A percentile compares a stretch with the other conserved stretches of the same genome.
Evolutionary conservation across 2,329 filamentous ascomycete genomes (phyloP).

Genomic region (Colletotrichum theobromicola): DNA sequence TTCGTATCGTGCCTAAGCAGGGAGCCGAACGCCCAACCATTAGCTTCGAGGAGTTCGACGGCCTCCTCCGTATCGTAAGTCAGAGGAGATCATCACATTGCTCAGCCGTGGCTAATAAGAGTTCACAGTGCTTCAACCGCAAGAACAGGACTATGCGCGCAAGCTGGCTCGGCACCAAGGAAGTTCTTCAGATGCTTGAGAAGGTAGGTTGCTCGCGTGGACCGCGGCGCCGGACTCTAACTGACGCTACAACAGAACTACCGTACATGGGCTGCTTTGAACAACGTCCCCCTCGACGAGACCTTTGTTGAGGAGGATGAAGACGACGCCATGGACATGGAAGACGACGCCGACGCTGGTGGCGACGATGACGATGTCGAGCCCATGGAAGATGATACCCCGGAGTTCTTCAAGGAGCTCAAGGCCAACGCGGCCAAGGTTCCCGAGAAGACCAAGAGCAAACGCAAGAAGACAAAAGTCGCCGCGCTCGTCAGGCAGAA

Average conservation of each 20-base stretch:
- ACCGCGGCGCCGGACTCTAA: background rate
- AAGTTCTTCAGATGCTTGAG: slow-evolving; percentile 83
- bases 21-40: slow-evolving; percentile 81
- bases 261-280: slow-evolving; percentile 86
- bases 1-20: slow-evolving; percentile 86
- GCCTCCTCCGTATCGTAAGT: slow-evolving; percentile 76
- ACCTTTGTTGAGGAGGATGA: slow-evolving; percentile 48
- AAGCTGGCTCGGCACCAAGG: slow-evolving; percentile 77
- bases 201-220: slow-evolving; percentile 25
- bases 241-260: slow-evolving; percentile 66
- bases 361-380: slow-evolving; percentile 58
- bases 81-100: background rate
- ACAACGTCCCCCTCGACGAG: slow-evolving; percentile 80
- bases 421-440: slow-evolving; percentile 41
- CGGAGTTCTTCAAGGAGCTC: slow-evolving; percentile 81
- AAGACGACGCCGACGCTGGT: slow-evolving; percentile 47
- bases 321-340: slow-evolving; percentile 43
- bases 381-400: slow-evolving; percentile 72
- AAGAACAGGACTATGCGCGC: slow-evolving; percentile 91
- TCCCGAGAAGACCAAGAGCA: slow-evolving; percentile 64
- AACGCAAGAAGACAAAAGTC: slow-evolving; percentile 80
- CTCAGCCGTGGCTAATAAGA: background rate
- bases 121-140: slow-evolving; percentile 53
- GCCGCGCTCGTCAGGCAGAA: slow-evolving; percentile 85
- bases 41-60: slow-evolving; percentile 95